A percentile compares a stretch with the other conserved stretches of the same genome.
Evolutionary conservation across 164 flowering plant species (phyloP).

Genomic region (Dillenia suffruticosa): DNA sequence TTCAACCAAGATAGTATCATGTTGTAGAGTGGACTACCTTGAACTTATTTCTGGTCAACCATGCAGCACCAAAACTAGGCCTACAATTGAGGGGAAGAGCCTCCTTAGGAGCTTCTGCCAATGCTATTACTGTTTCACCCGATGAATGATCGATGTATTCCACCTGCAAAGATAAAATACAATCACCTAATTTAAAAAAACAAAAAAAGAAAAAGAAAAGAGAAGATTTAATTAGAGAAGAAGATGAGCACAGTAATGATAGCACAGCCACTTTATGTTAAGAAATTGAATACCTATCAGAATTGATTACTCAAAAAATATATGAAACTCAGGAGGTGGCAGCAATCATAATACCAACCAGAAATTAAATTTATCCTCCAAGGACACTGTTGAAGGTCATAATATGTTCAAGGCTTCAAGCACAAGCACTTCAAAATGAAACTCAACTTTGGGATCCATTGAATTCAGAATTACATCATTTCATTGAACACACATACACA

Average conservation of each 20-base stretch:
- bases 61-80: constrained; percentile 72
- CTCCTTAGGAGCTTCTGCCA: constrained; percentile 84
- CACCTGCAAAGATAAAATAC: constrained; percentile 40
- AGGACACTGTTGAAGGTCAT: no score
- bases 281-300: no score
- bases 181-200: neutral
- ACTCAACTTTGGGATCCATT: no score
- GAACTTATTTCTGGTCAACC: constrained; percentile 66
- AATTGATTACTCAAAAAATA: neutral
- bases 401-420: no score
- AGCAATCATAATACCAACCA: no score
- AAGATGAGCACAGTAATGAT: no score
- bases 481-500: no score
- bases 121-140: constrained; percentile 49
- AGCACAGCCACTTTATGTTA: no score
- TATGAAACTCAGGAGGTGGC: neutral
- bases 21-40: constrained; percentile 37
- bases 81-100: constrained; percentile 89
- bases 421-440: no score
- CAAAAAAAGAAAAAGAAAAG: neutral
- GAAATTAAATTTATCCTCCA: no score
- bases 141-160: constrained; percentile 64
- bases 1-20: neutral
- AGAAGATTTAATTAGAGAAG: no score
- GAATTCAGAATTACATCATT: no score